Evolutionary conservation across 768 basidiomycete genomes (phyloP).

Genomic region (Hemileccinum impolitum): DNA sequence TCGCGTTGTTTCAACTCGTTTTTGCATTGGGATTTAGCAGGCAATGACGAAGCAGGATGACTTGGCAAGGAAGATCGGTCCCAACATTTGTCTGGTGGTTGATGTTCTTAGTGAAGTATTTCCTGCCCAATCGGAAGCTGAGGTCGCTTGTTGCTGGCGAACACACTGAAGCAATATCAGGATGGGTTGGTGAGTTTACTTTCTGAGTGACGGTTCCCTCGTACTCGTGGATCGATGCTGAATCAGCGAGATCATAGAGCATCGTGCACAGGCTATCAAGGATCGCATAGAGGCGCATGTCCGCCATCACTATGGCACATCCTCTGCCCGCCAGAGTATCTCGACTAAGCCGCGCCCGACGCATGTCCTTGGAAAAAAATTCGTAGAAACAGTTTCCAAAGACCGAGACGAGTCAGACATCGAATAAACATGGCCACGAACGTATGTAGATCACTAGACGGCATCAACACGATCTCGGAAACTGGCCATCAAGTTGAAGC

Average conservation of each 20-base stretch:
- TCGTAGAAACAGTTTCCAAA: conserved; percentile 52
- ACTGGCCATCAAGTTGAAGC: conserved; percentile 82
- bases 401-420: conserved; percentile 65
- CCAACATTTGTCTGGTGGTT: conserved; percentile 90
- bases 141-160: too few species aligned
- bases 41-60: conserved; percentile 51
- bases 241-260: too few species aligned
- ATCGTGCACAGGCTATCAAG: too few species aligned
- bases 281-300: too few species aligned
- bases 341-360: conserved; percentile 33
- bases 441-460: conserved; percentile 56
- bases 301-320: too few species aligned
- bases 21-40: conserved; percentile 84
- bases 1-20: conserved; percentile 78
- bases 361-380: conserved; percentile 59
- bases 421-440: conserved; percentile 80
- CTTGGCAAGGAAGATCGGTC: conserved; percentile 65
- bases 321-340: conserved; percentile 28
- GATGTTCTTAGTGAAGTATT: too few species aligned
- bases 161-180: too few species aligned
- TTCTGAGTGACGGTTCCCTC: too few species aligned
- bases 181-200: too few species aligned
- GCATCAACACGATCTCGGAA: conserved; percentile 78
- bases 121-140: too few species aligned
- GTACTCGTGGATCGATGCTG: too few species aligned